Evolutionary conservation across 1,284 basidiomycete species (phyloP).

Genomic region (Cryptococcus sp.): DNA sequence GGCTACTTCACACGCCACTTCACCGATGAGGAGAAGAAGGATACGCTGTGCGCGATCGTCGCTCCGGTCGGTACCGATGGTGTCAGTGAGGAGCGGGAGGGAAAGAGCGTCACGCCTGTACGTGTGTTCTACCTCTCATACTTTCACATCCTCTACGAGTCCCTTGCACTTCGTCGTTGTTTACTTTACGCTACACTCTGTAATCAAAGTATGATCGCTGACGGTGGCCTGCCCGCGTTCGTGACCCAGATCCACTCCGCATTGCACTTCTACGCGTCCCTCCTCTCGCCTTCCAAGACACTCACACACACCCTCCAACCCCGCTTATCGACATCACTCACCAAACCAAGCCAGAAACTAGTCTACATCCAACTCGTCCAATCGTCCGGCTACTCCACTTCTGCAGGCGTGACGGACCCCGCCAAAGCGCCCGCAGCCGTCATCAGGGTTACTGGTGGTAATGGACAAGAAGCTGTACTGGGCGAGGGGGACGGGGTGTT

Average conservation of each 20-base stretch:
- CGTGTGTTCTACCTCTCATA: constrained; percentile 41
- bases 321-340: constrained; percentile 1
- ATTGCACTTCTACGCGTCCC: constrained; percentile 60
- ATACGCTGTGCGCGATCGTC: constrained; percentile 69
- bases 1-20: constrained; percentile 84
- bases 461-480: constrained; percentile 55
- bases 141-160: constrained; percentile 58
- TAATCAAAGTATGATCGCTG: background rate
- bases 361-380: constrained; percentile 61
- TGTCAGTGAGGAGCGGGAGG: constrained; percentile 66
- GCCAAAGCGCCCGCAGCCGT: constrained; percentile 22
- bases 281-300: constrained; percentile 62
- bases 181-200: background rate
- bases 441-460: constrained; percentile 43
- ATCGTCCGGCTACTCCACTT: constrained; percentile 70
- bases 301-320: constrained; percentile 63
- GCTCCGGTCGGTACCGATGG: constrained; percentile 65
- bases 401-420: constrained; percentile 44
- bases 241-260: constrained; percentile 48
- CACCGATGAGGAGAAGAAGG: constrained; percentile 74
- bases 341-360: constrained; percentile 35
- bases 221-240: no score
- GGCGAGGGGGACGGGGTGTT: constrained; percentile 75
- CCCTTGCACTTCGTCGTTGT: background rate
- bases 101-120: constrained; percentile 68